These are phyloP conservation scores for Backusella parvicylindrica DNA, from an alignment of 192 early-diverging fungal species.

Conservation along the genomic window DNA sequence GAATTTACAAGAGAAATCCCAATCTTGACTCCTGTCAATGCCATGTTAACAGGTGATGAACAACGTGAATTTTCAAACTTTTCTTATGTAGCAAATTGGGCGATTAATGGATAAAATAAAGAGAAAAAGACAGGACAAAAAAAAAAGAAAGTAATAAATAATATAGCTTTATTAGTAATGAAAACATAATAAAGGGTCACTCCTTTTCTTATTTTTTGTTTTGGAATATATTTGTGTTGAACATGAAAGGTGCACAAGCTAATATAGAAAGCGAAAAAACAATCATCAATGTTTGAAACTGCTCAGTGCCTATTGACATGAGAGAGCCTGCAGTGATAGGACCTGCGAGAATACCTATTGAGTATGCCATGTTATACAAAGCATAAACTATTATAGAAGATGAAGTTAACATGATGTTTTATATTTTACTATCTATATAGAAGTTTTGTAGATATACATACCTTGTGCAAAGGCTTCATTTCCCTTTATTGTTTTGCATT, in stretches of 20 bases:
- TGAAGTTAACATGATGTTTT: not conserved
- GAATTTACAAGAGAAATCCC: slow-evolving; percentile 92
- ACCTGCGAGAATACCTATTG: not conserved
- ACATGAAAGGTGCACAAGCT: not conserved
- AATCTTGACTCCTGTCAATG: slow-evolving; percentile 83
- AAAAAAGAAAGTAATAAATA: not conserved
- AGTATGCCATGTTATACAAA: not conserved
- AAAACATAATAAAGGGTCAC: not conserved
- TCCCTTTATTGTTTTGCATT: not conserved
- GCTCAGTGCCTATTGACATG: not conserved
- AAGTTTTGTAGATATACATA: not conserved
- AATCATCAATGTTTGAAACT: not conserved
- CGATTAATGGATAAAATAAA: slow-evolving; percentile 19
- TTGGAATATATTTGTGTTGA: not conserved
- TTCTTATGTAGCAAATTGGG: slow-evolving; percentile 86
- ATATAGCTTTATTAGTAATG: not conserved
- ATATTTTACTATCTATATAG: not conserved
- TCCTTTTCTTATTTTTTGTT: not conserved
- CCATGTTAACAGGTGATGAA: slow-evolving; percentile 75
- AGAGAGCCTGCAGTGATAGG: not conserved
- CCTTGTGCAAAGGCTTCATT: not conserved
- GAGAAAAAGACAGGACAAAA: not conserved
- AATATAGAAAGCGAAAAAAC: not conserved
- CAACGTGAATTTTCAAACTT: slow-evolving; percentile 90
- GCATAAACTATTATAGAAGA: not conserved